Evolutionary conservation across 345 rosid genomes (phyloP).

Genomic region (Populus davidiana): DNA sequence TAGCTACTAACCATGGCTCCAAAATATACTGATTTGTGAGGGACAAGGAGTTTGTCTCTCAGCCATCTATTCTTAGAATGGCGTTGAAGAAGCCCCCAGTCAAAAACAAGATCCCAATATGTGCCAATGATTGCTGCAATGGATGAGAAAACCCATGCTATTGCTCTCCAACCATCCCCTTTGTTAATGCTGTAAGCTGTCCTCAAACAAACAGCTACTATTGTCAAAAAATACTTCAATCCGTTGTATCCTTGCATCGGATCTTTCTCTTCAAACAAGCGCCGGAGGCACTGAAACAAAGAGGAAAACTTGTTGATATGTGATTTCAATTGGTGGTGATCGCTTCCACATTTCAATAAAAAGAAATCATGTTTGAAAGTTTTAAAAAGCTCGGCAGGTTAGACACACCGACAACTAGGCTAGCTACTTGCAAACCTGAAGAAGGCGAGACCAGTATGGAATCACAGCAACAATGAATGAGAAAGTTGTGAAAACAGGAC

Average conservation of each 20-base stretch:
- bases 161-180: slow-evolving; percentile 35
- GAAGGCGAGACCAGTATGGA: slow-evolving; percentile 59
- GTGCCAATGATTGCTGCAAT: slow-evolving; percentile 46
- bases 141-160: slow-evolving; percentile 45
- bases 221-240: slow-evolving; percentile 50
- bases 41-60: slow-evolving; percentile 65
- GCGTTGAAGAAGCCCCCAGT: slow-evolving; percentile 68
- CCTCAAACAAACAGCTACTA: slow-evolving; percentile 56
- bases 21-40: slow-evolving; percentile 46
- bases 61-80: slow-evolving; percentile 54
- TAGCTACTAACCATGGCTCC: slow-evolving; percentile 47
- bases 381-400: not conserved
- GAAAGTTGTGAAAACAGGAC: slow-evolving; percentile 36
- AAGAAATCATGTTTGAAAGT: not conserved
- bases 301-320: not conserved
- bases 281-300: slow-evolving; percentile 48
- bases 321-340: not conserved
- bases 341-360: not conserved
- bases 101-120: slow-evolving; percentile 65
- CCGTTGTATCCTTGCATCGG: slow-evolving; percentile 53
- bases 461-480: slow-evolving; percentile 54
- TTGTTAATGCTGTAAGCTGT: slow-evolving; percentile 43
- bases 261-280: slow-evolving; percentile 57
- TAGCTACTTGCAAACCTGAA: slow-evolving; percentile 38
- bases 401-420: not conserved